Base-by-base conservation (phyloP, 208 protist genomes). In the Jaenimonas drosophilae region DNA sequence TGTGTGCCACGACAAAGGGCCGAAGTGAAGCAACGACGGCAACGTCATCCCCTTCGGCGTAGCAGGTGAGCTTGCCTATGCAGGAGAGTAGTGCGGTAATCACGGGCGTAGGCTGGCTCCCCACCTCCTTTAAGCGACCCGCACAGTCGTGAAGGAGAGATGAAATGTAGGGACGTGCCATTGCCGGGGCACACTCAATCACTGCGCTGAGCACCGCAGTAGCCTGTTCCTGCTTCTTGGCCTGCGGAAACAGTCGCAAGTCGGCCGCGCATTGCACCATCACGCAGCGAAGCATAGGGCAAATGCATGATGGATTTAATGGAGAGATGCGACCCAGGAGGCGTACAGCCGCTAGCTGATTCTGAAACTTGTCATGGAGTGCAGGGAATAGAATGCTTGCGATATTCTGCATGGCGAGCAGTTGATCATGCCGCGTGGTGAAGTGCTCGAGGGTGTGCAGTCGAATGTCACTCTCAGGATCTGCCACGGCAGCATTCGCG, bases 381-480 rank as follows among this genome's bases (percentile, higher is more conserved):
- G 82, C 82, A 12, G 80, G 81, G 48, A 85, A 83, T 5, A 91
- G 64, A 16, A 70, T 61, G 2, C 64, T 70, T 29, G 67, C 73
- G 38, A 88, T 64, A 24, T 83, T 73, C 50, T 89, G 77, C 32
- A 83, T 47, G n/a, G 87, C 70, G 27, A 94, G 64, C 19, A 76
- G 82, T 36, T 66, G 52, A 58, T 94, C 83, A 48, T 71, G 90
- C 48, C 70, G 70, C 12, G 51, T 42, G 4, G 73, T 87, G 43
- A 94, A 76, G 28, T 55, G 70, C 44, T 86, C 70, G 4, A 94
- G 54, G 11, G 78, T 91, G 64, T 88, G 69, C 31, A 94, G 62
- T 21, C 87, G 73, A 41, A 94, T 89, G 56, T 90, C 77, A 59
- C 87, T 90, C 54, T 91, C 79, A 9, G 77, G 65, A 56, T 94